Percentiles rank a stretch among this genome's conserved stretches.
Conservation (phyloP, 805 yeast genomes). For the Kodamaea leandrae region DNA sequence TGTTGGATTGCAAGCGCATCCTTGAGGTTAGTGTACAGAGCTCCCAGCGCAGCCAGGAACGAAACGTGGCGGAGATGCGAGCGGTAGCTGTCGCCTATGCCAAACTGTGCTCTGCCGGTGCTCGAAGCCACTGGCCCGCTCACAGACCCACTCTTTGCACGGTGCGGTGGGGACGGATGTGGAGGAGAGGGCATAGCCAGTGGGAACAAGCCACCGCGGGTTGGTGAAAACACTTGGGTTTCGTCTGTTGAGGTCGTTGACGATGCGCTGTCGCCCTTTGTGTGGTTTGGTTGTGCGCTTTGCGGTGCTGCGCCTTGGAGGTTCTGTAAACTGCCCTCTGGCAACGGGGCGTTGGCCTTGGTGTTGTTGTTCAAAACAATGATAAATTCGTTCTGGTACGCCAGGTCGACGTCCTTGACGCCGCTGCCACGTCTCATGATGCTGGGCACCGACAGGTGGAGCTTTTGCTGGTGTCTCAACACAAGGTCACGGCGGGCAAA, state of each 20-base stretch:
- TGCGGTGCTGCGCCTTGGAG: neutral
- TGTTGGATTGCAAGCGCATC: constrained; percentile 39
- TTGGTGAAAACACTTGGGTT: constrained; percentile 7
- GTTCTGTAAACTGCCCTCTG: constrained; percentile 4
- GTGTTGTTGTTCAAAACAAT: constrained; percentile 53
- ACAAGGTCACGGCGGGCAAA: constrained; percentile 89
- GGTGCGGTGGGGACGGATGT: neutral
- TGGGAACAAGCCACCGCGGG: constrained; percentile 11
- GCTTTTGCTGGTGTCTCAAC: constrained; percentile 90
- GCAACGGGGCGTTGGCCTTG: constrained; percentile 47
- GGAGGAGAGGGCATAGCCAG: constrained; percentile 7
- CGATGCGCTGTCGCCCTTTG: constrained; percentile 4
- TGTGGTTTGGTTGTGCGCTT: too few species aligned
- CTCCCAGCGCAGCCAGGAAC: constrained; percentile 62
- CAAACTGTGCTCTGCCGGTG: constrained; percentile 6
- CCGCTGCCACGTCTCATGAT: constrained; percentile 30
- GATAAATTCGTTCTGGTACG: constrained; percentile 43
- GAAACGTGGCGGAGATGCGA: constrained; percentile 47
- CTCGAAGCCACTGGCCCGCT: neutral
- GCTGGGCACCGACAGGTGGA: constrained; percentile 60
- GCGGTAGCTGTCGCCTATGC: constrained; percentile 10
- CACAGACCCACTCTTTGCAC: constrained; percentile 4
- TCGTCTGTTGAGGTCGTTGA: constrained; percentile 8
- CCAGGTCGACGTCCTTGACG: constrained; percentile 26
- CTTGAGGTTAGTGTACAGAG: constrained; percentile 54